Percentiles rank a stretch among this genome's conserved stretches.
Evolutionary conservation across 495 filamentous ascomycete genomes (phyloP).

Genomic region (Lindgomyces ingoldianus): DNA sequence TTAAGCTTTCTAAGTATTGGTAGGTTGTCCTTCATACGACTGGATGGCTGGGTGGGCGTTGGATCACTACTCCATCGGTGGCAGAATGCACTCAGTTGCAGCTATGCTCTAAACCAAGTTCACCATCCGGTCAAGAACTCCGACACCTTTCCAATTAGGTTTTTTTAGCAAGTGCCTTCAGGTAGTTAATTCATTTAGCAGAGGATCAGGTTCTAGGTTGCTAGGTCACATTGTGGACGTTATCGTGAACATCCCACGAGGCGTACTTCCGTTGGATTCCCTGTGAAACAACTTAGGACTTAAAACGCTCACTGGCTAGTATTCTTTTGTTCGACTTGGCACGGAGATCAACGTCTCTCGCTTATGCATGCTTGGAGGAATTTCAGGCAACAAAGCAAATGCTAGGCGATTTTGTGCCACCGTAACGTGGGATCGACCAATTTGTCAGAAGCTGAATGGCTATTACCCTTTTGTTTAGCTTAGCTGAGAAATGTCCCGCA

Average conservation of each 20-base stretch:
- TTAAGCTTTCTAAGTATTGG: neutral
- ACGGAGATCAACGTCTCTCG: neutral
- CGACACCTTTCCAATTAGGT: too few species aligned
- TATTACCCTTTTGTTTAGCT: neutral
- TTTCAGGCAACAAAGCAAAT: neutral
- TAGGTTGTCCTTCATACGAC: neutral
- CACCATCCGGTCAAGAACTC: too few species aligned
- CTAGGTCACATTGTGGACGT: neutral
- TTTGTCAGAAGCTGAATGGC: neutral
- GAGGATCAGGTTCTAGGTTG: too few species aligned
- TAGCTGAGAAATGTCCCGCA: too few species aligned
- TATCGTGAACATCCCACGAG: too few species aligned
- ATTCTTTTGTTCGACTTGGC: constrained; percentile 20
- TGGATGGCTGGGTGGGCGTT: too few species aligned
- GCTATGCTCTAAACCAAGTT: too few species aligned
- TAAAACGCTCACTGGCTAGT: constrained; percentile 13
- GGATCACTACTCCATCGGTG: too few species aligned
- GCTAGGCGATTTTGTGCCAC: neutral
- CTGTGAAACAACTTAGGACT: too few species aligned
- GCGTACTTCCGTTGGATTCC: neutral
- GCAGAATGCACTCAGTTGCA: too few species aligned
- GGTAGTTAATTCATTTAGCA: too few species aligned
- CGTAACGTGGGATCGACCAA: neutral
- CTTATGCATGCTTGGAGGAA: neutral
- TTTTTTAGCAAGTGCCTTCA: too few species aligned